Conservation (phyloP, 495 filamentous ascomycete species). For the Penicillium arizonense region DNA sequence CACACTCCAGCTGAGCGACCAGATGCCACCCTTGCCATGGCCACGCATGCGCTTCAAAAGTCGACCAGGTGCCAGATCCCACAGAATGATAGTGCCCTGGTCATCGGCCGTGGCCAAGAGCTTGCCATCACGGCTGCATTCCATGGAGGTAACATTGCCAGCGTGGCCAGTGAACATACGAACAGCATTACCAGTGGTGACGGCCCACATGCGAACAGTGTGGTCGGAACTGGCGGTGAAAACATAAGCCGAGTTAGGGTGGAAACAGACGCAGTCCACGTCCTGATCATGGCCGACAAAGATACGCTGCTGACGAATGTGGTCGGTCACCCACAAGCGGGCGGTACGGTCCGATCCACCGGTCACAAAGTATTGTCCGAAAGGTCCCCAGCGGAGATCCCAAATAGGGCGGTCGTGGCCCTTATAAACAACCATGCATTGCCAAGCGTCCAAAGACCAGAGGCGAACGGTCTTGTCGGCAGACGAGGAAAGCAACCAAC, state of each 20-base stretch:
- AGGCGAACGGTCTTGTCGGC: conserved; percentile 84
- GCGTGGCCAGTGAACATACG: conserved; percentile 91
- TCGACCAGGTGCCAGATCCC: conserved; percentile 82
- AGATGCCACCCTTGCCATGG: conserved; percentile 90
- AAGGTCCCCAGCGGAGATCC: conserved; percentile 87
- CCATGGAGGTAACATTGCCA: conserved; percentile 75
- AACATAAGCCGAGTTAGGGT: conserved; percentile 88
- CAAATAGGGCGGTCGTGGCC: conserved; percentile 85
- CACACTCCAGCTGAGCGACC: conserved; percentile 85
- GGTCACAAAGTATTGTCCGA: conserved; percentile 92
- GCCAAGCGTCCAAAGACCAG: conserved; percentile 89
- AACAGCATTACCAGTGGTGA: conserved; percentile 78
- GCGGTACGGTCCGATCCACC: conserved; percentile 85
- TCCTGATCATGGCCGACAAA: conserved; percentile 89
- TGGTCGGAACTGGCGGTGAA: conserved; percentile 90
- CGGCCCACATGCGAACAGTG: conserved; percentile 95
- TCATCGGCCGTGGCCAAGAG: conserved; percentile 85
- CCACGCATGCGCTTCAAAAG: conserved; percentile 89
- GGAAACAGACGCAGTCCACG: conserved; percentile 82
- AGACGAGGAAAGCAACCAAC: conserved; percentile 81
- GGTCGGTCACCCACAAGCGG: conserved; percentile 85
- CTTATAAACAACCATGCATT: conserved; percentile 89
- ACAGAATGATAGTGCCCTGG: conserved; percentile 82
- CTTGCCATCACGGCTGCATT: conserved; percentile 83
- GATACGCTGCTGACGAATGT: conserved; percentile 83